Base-by-base conservation (phyloP, 495 filamentous ascomycete species). In the Neurospora sp. region DNA sequence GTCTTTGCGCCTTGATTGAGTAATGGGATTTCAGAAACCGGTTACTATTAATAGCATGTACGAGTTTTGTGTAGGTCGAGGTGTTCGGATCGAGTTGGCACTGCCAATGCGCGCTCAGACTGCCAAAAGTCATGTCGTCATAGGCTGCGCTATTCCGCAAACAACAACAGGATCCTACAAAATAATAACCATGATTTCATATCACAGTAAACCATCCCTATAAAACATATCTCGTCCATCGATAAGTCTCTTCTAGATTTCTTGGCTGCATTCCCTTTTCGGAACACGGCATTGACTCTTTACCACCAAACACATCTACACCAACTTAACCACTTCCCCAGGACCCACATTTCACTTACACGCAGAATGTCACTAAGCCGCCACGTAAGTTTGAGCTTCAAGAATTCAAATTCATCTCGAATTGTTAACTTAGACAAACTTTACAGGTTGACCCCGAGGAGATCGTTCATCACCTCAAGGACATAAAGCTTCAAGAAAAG, bases 361-460 rank as follows among this genome's bases (percentile, higher is more conserved):
- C 53, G 4, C 53, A 65, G 7, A 35, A 65, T 65, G 53, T 65
- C 53, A 16, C 4, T 65, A 35, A 65, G 53, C 31, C 53, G 14
- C 3, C 53, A 65, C 53, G 53, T 65, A 35, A 65, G 53, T 65
- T 27, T 27, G 47, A 59, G 47, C 20, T 12, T 31, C 12, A 16
- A 35, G 3, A 31, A 61, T 12, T 61, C 22, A 3, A 3, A 12
- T 16, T 31, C 7, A 61, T 61, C 12, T 31, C 22, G 14, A 16
- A 12, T 31, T 31, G 7, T 14, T 61, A 3, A 18, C 53, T 65
- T 18, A 8, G 14, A 65, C 53, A 65, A 18, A 8, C 27, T 45
- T 6, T 35, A 18, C 16, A 65, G 53, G 81, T 92, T 75, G 83
- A 91, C 73, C 87, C 90, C 0, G 89, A 91, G 70, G 84, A 90